These are phyloP conservation scores for Exophiala spinifera DNA, from an alignment of 2,329 filamentous ascomycete species.

Conservation along the genomic window DNA sequence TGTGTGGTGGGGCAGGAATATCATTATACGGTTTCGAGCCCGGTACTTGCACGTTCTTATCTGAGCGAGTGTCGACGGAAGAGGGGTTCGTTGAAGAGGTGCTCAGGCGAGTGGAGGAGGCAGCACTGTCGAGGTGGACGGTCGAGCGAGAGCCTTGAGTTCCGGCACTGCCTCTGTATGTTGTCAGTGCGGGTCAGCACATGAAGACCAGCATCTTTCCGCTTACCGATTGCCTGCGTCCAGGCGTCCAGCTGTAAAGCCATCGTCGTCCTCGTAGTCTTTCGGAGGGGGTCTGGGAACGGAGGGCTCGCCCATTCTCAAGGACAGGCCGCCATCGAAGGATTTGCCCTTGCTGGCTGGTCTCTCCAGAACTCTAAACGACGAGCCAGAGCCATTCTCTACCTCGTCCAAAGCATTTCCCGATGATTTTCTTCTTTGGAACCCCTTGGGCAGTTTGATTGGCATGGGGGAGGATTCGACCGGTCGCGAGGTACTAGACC, in stretches of 20 bases:
- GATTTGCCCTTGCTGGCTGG: conserved; percentile 44
- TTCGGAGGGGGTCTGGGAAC: conserved; percentile 32
- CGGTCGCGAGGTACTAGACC: conserved; percentile 12
- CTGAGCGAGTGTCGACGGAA: conserved; percentile 47
- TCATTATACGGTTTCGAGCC: conserved; percentile 39
- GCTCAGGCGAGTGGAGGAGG: conserved; percentile 51
- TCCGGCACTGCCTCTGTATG: conserved; percentile 46
- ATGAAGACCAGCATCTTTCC: neutral
- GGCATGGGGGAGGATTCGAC: conserved; percentile 44
- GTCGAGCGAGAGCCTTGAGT: conserved; percentile 49
- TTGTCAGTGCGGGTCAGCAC: conserved; percentile 5
- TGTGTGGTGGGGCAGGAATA: conserved; percentile 41
- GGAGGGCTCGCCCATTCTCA: conserved; percentile 34
- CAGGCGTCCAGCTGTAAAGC: conserved; percentile 38
- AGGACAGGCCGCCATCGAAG: conserved; percentile 38
- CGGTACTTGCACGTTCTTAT: conserved; percentile 39
- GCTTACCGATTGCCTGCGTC: conserved; percentile 39
- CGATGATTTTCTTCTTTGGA: conserved; percentile 53
- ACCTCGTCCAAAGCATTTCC: conserved; percentile 53
- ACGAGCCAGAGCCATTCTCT: conserved; percentile 36
- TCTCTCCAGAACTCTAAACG: conserved; percentile 56
- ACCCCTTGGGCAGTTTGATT: conserved; percentile 55
- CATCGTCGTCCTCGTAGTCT: conserved; percentile 35
- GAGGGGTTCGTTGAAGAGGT: conserved; percentile 56
- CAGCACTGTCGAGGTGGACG: conserved; percentile 44